These are phyloP conservation scores for Gymnopus androsaceus DNA, from an alignment of 1,284 basidiomycete genomes.

Conservation along the genomic window DNA sequence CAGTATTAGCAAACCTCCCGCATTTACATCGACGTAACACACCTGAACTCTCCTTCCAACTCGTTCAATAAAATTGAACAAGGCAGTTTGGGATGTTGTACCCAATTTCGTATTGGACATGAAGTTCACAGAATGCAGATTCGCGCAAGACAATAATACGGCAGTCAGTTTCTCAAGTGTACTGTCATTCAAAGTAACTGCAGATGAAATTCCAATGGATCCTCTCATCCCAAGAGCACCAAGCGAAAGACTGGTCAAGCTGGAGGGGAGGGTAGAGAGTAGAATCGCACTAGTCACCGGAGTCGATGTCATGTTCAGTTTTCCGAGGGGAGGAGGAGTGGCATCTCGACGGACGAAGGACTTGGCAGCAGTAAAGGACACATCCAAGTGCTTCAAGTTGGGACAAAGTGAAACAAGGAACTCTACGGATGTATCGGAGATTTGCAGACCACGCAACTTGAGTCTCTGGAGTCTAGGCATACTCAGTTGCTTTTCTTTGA, in stretches of 20 bases:
- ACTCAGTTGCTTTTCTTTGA: constrained; percentile 31
- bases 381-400: constrained; percentile 54
- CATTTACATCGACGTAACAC: constrained; percentile 12
- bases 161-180: constrained; percentile 47
- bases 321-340: constrained; percentile 48
- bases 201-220: constrained; percentile 46
- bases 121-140: constrained; percentile 56
- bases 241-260: constrained; percentile 52
- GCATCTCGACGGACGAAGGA: too few species aligned
- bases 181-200: constrained; percentile 58
- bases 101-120: constrained; percentile 67
- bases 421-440: constrained; percentile 51
- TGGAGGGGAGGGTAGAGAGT: constrained; percentile 38
- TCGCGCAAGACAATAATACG: constrained; percentile 35
- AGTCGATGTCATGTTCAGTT: constrained; percentile 65
- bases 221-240: constrained; percentile 56
- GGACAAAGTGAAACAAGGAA: constrained; percentile 49
- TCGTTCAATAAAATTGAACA: constrained; percentile 48
- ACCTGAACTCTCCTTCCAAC: constrained; percentile 67
- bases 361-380: constrained; percentile 63
- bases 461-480: constrained; percentile 49
- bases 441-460: constrained; percentile 58
- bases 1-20: not conserved
- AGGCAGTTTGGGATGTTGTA: constrained; percentile 34
- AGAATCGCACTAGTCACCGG: constrained; percentile 43